These are phyloP conservation scores for Aspergillus asperescens DNA, from an alignment of 495 filamentous ascomycete genomes.

Conservation along the genomic window DNA sequence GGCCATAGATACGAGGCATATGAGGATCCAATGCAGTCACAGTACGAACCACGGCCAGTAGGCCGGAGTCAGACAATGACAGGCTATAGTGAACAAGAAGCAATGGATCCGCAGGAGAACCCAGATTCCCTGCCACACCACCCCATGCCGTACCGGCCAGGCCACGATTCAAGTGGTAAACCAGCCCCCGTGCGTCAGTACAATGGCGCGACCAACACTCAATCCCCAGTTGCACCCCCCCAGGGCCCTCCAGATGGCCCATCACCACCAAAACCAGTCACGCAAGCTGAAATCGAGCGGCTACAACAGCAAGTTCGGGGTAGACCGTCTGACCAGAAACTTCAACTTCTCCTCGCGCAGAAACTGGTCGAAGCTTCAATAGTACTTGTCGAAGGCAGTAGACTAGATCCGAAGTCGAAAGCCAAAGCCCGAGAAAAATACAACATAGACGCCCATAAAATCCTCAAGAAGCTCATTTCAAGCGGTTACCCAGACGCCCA, in stretches of 20 bases:
- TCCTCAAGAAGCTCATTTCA: slow-evolving; percentile 76
- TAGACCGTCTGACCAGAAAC: slow-evolving; percentile 65
- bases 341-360: slow-evolving; percentile 71
- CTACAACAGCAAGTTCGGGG: slow-evolving; percentile 60
- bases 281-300: slow-evolving; percentile 67
- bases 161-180: slow-evolving; percentile 55
- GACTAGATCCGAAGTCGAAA: slow-evolving; percentile 69
- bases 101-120: slow-evolving; percentile 35
- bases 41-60: slow-evolving; percentile 9
- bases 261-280: slow-evolving; percentile 53
- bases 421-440: slow-evolving; percentile 79
- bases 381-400: slow-evolving; percentile 61
- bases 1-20: slow-evolving; percentile 16
- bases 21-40: slow-evolving; percentile 10
- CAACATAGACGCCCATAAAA: slow-evolving; percentile 78
- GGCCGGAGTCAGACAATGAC: slow-evolving; percentile 10
- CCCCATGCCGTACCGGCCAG: slow-evolving; percentile 74
- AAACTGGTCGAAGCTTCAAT: slow-evolving; percentile 80
- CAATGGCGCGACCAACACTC: slow-evolving; percentile 35
- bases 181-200: slow-evolving; percentile 74
- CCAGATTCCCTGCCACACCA: slow-evolving; percentile 68
- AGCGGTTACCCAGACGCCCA: slow-evolving; percentile 72
- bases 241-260: slow-evolving; percentile 25
- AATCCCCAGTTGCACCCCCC: slow-evolving; percentile 31
- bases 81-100: slow-evolving; percentile 15